Evolutionary conservation across 2,329 filamentous ascomycete genomes (phyloP).

Genomic region (Penicillium sp.): DNA sequence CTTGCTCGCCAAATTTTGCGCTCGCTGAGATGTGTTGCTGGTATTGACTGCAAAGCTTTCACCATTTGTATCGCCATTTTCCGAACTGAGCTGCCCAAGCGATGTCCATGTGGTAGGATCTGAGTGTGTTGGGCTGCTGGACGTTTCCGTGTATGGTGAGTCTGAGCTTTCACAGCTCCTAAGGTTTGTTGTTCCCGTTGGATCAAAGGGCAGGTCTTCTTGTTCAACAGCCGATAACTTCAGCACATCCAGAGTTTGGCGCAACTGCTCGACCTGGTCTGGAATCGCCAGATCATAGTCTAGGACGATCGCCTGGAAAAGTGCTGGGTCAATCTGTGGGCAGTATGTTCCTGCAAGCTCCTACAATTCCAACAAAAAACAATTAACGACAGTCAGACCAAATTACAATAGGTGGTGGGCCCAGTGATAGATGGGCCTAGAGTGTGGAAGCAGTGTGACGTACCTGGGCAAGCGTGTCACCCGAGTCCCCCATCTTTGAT

Average conservation of each 20-base stretch:
- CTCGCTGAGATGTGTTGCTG: conserved; percentile 13
- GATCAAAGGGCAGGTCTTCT: conserved; percentile 68
- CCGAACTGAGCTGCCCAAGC: conserved; percentile 7
- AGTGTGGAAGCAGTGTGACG: background rate
- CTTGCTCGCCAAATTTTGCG: conserved; percentile 34
- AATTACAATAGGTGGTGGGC: background rate
- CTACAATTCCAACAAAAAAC: conserved; percentile 19
- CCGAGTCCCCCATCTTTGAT: conserved; percentile 1
- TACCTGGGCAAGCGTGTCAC: conserved; percentile 1
- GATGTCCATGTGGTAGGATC: conserved; percentile 1
- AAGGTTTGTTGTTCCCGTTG: conserved; percentile 66
- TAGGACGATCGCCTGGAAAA: conserved; percentile 72
- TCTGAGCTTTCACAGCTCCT: conserved; percentile 26
- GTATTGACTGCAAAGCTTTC: conserved; percentile 1
- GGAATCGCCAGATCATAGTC: conserved; percentile 69
- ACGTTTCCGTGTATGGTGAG: conserved; percentile 22
- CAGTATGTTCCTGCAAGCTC: conserved; percentile 68
- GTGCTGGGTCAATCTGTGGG: conserved; percentile 72
- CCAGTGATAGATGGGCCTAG: background rate
- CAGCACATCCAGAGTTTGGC: conserved; percentile 64
- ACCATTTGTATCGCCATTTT: conserved; percentile 29
- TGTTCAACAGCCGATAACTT: conserved; percentile 72
- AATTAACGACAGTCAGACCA: background rate
- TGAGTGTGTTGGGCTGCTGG: background rate
- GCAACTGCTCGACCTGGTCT: conserved; percentile 56